Percentiles rank a stretch among this genome's conserved stretches.
Conservation (phyloP, 441 rosid species). For the Macaranga tanarius region DNA sequence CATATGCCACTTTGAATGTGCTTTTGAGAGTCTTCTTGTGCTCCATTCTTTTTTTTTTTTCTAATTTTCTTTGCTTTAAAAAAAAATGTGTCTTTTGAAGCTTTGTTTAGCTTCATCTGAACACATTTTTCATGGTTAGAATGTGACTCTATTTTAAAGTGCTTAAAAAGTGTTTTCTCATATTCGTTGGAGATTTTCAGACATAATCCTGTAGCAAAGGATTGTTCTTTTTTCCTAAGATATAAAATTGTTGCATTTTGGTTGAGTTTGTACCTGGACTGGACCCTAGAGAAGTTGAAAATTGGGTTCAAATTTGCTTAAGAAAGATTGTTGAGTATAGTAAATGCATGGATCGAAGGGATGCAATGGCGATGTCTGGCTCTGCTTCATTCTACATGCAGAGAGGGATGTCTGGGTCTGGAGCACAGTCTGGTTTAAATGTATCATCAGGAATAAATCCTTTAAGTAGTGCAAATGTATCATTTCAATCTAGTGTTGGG, state of each 20-base stretch:
- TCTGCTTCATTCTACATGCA: conserved; percentile 77
- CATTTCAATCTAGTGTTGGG: conserved; percentile 49
- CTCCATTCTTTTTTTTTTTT: neutral
- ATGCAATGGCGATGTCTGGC: conserved; percentile 70
- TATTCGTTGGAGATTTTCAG: neutral
- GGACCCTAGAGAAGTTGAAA: conserved; percentile 13
- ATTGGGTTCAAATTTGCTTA: conserved; percentile 25
- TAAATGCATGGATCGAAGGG: conserved; percentile 96
- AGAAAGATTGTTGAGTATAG: conserved; percentile 26
- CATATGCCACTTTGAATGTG: neutral
- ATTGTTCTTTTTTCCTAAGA: neutral
- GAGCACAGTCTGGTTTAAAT: conserved; percentile 56
- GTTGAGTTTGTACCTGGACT: conserved; percentile 26
- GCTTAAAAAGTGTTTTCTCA: neutral
- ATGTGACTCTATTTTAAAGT: conserved; percentile 10
- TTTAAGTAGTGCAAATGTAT: conserved; percentile 51
- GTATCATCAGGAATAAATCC: conserved; percentile 59
- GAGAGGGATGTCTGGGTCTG: conserved; percentile 68
- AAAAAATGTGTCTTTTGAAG: conserved; percentile 19
- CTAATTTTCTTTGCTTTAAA: neutral
- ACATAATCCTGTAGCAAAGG: conserved; percentile 4
- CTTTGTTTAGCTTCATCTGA: conserved; percentile 16
- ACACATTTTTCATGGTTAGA: conserved; percentile 19
- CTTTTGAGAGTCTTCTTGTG: conserved; percentile 13
- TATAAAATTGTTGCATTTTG: conserved; percentile 21